phyloP scores from a whole-genome alignment of 2,329 filamentous ascomycete species.

The Phymatotrichopsis omnivora region DNA sequence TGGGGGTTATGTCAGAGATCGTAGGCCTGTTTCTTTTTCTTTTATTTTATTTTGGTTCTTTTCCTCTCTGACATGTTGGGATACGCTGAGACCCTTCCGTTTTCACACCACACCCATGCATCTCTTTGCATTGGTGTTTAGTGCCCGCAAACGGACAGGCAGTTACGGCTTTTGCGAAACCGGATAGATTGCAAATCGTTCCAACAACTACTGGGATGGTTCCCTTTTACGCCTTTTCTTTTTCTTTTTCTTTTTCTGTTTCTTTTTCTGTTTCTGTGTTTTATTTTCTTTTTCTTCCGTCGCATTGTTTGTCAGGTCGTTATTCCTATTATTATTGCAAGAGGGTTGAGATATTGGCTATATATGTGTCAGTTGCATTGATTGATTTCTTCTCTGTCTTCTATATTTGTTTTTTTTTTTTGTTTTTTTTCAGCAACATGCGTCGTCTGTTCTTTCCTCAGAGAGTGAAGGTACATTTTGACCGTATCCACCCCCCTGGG shows the following conservation, averaged over 20 bases:
- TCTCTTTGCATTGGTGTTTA: neutral
- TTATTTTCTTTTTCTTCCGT: too few relatives aligned
- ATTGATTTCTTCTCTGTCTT: slow-evolving; percentile 23
- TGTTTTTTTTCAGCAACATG: slow-evolving; percentile 19
- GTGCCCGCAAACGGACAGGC: slow-evolving; percentile 3
- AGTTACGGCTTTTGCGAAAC: slow-evolving; percentile 8
- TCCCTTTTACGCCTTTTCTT: neutral
- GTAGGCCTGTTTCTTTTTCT: too few relatives aligned
- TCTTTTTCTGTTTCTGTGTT: too few relatives aligned
- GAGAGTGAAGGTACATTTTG: neutral
- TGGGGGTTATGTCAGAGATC: neutral
- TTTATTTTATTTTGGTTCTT: neutral
- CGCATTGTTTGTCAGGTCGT: too few relatives aligned
- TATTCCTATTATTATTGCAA: too few relatives aligned
- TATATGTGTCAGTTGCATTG: slow-evolving; percentile 13
- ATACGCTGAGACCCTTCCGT: slow-evolving; percentile 4
- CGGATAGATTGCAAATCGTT: slow-evolving; percentile 19
- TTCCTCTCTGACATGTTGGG: neutral
- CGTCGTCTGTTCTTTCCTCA: neutral
- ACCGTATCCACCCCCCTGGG: slow-evolving; percentile 19
- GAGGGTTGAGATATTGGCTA: too few relatives aligned
- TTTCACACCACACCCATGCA: slow-evolving; percentile 8
- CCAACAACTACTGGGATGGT: neutral
- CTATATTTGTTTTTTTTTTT: slow-evolving; percentile 15
- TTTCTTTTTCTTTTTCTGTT: neutral